Evolutionary conservation across 2,329 filamentous ascomycete genomes (phyloP), one percentile per base, ranked within the genome.

Genomic region (Aspergillus vadensis): DNA sequence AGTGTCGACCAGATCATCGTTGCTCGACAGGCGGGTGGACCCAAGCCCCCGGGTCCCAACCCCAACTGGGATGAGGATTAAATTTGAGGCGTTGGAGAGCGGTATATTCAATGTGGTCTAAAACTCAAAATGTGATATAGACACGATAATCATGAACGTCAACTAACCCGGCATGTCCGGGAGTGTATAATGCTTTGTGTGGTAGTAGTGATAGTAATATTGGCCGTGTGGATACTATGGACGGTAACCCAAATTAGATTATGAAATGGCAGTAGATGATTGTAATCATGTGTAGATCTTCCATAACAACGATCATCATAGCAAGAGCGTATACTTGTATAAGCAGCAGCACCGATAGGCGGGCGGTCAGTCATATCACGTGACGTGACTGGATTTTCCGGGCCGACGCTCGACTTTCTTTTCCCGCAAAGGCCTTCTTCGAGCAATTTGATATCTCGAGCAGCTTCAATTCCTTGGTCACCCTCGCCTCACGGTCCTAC

Each of bases 1-100:
- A 96, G 92, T 51, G 95, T 99, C 41, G 95, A 99, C 79, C 96
- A 99, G 81, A 99, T 99, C 74, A 99, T 99, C 75, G 95, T 99
- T 60, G 93, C 96, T 65, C 88, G 94, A 80, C 95, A 98, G 81
- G 95, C 96, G 51, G 95, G 95, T 74, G 95, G 95, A 39, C 95
- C 96, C 21, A 99, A 99, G 85, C 94, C 94, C 59, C 95, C 95
- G 30, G 93, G 91, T 50, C 95, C 92, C 68, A 97, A 97, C 80
- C 90, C 93, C 49, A 86, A 86, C 73, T 88, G 87, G 87, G 87
- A 89, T 75, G 85, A 89, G 71, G 87, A 90, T 72, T 83, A 78
- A 73, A 69, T 64, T 32, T 51, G 61, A 55, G 44, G 53, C 59
- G 32, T 36, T 12, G 36, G 21, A 57, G 41, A 38, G 27, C 38